Conservation (phyloP, 2,329 filamentous ascomycete genomes). For the Fusarium verrucosum region DNA sequence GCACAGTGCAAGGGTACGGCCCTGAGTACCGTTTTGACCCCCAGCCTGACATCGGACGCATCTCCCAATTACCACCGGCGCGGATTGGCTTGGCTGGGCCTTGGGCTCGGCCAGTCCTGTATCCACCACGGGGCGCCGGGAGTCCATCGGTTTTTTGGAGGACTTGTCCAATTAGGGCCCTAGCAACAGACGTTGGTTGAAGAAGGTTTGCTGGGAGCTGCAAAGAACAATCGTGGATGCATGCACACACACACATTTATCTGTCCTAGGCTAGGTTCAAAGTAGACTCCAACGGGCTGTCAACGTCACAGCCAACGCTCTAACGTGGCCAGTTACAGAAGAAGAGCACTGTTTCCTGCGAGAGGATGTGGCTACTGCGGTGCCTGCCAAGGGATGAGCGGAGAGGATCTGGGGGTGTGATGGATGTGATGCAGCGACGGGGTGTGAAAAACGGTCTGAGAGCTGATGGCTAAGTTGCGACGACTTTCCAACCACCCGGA, state of each 20-base stretch:
- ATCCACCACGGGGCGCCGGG: conserved; percentile 27
- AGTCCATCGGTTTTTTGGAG: conserved; percentile 16
- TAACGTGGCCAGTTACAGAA: conserved; percentile 17
- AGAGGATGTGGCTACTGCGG: conserved; percentile 10
- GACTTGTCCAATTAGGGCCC: conserved; percentile 6
- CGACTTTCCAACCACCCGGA: conserved; percentile 35
- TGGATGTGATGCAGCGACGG: neutral
- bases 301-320: conserved; percentile 26
- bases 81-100: conserved; percentile 31
- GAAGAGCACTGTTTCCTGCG: conserved; percentile 20
- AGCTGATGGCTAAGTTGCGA: conserved; percentile 10
- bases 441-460: conserved; percentile 22
- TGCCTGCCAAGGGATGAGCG: conserved; percentile 20
- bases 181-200: conserved; percentile 15
- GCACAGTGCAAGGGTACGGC: conserved; percentile 38
- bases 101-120: conserved; percentile 30
- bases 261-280: conserved; percentile 1
- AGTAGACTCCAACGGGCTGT: conserved; percentile 12
- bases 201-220: conserved; percentile 5
- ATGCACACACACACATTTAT: neutral
- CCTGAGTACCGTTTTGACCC: conserved; percentile 30
- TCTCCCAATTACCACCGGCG: conserved; percentile 30
- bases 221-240: conserved; percentile 5
- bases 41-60: conserved; percentile 31
- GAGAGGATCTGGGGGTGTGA: conserved; percentile 16